phyloP scores from a whole-genome alignment of 202 grass and related monocot species.

The Schoenoplectus tabernaemontani region DNA sequence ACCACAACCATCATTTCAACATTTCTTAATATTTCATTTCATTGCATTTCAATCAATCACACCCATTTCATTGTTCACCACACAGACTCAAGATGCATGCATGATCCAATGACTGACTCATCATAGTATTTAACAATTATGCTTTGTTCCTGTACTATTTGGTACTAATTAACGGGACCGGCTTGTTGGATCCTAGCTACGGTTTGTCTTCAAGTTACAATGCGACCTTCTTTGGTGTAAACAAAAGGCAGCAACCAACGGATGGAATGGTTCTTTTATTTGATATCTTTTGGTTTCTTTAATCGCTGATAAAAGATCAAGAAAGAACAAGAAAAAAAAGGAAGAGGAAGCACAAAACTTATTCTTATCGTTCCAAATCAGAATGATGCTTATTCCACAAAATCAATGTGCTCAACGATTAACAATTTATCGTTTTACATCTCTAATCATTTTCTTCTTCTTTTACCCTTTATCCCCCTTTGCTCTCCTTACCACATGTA shows the following conservation, averaged over 20 bases:
- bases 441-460: not conserved
- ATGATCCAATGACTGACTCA: not conserved
- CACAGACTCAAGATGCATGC: not conserved
- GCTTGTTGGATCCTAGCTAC: not conserved
- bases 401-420: not conserved
- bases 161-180: not conserved
- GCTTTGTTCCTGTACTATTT: not conserved
- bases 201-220: not conserved
- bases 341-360: not conserved
- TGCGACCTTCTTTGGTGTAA: not conserved
- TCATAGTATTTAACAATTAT: not conserved
- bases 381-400: not conserved
- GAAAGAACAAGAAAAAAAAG: not conserved
- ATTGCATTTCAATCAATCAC: conserved; percentile 8
- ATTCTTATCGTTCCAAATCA: not conserved
- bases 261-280: not conserved
- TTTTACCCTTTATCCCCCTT: conserved; percentile 6
- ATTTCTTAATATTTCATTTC: conserved; percentile 1
- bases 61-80: not conserved
- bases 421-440: not conserved
- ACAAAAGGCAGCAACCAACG: not conserved
- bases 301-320: not conserved
- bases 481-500: conserved; percentile 16
- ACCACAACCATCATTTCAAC: conserved; percentile 34
- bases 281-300: not conserved